Evolutionary conservation across 2,329 filamentous ascomycete genomes (phyloP).

Genomic region (Penicillium sp.): DNA sequence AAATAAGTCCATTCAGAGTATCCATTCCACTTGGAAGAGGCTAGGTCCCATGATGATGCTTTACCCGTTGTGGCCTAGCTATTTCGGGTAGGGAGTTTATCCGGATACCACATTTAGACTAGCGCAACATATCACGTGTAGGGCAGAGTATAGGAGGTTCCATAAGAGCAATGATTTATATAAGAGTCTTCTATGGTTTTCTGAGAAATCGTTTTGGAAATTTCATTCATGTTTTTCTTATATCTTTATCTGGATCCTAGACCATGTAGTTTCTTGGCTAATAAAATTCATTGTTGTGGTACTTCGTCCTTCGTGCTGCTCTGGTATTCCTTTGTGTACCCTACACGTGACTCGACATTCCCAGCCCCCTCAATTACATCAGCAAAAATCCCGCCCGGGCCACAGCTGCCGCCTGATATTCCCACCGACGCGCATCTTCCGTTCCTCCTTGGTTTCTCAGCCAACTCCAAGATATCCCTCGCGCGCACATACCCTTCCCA

Average conservation of each 20-base stretch:
- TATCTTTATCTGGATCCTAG: neutral
- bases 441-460: slow-evolving; percentile 22
- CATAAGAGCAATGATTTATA: neutral
- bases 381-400: slow-evolving; percentile 14
- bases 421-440: slow-evolving; percentile 25
- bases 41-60: slow-evolving; percentile 29
- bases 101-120: slow-evolving; percentile 17
- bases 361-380: slow-evolving; percentile 30
- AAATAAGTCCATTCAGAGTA: slow-evolving; percentile 4
- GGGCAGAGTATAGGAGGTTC: neutral
- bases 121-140: slow-evolving; percentile 25
- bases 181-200: neutral
- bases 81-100: slow-evolving; percentile 13
- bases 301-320: neutral
- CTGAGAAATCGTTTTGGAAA: fast-evolving
- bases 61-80: slow-evolving; percentile 25
- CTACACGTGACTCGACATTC: slow-evolving; percentile 27
- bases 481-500: slow-evolving; percentile 9
- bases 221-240: fast-evolving
- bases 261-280: no score
- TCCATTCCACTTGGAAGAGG: slow-evolving; percentile 15
- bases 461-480: slow-evolving; percentile 21
- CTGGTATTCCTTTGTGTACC: neutral
- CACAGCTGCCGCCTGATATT: slow-evolving; percentile 18
- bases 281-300: neutral